A percentile compares a stretch with the other conserved stretches of the same genome.
Evolutionary conservation across 805 yeast genomes (phyloP).

Genomic region (Yarrowia alimentaria): DNA sequence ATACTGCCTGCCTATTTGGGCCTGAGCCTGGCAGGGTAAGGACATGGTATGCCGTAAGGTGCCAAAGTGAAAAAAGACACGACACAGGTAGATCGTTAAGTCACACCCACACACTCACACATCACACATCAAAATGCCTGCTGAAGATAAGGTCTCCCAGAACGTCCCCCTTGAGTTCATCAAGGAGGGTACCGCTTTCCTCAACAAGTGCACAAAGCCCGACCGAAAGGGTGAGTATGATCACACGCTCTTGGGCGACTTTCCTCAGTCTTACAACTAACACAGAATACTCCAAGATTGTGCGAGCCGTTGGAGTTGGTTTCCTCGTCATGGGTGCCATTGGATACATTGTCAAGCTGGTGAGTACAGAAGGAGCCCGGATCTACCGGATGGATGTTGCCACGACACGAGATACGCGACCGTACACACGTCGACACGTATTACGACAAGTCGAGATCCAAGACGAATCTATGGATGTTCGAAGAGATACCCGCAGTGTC

Average conservation of each 20-base stretch:
- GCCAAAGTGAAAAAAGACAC: slow-evolving; percentile 22
- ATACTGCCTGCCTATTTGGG: too few relatives aligned
- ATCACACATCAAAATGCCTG: slow-evolving; percentile 62
- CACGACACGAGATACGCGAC: too few relatives aligned
- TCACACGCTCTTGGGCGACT: too few relatives aligned
- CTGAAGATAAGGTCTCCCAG: slow-evolving; percentile 24
- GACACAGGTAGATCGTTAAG: slow-evolving; percentile 8
- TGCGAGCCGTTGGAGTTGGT: slow-evolving; percentile 96
- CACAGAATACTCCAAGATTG: slow-evolving; percentile 75
- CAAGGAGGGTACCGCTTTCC: slow-evolving; percentile 85
- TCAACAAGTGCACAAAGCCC: slow-evolving; percentile 92
- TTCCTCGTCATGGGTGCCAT: slow-evolving; percentile 97
- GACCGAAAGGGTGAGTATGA: slow-evolving; percentile 61
- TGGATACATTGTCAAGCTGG: slow-evolving; percentile 90
- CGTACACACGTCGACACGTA: too few relatives aligned
- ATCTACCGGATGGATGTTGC: too few relatives aligned
- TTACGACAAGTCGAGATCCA: neutral
- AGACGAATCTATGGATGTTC: too few relatives aligned
- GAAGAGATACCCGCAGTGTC: too few relatives aligned
- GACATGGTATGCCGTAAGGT: slow-evolving; percentile 10
- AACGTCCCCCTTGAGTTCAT: slow-evolving; percentile 85
- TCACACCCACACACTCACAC: slow-evolving; percentile 5
- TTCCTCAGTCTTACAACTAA: too few relatives aligned
- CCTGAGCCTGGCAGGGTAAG: neutral
- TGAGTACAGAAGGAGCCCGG: slow-evolving; percentile 33